phyloP scores from a whole-genome alignment of 305 asterid genomes.

The Plantago rigida region DNA sequence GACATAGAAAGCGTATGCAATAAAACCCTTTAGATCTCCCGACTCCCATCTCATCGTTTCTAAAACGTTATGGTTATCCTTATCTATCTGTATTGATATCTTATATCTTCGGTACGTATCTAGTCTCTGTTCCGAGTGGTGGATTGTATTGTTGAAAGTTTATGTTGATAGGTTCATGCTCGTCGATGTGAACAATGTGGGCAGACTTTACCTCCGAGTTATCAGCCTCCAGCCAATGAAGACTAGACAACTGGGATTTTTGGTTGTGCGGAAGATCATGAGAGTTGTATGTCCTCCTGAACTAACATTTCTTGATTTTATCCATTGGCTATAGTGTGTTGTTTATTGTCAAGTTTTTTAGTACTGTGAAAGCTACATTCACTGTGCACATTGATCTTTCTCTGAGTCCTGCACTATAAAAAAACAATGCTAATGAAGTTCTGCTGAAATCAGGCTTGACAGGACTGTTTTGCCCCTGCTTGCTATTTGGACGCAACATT shows the following conservation, averaged over 20 bases:
- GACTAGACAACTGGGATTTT: conserved; percentile 64
- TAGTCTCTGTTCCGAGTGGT: not conserved
- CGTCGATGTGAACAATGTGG: conserved; percentile 64
- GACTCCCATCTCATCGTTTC: not conserved
- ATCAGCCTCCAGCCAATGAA: conserved; percentile 60
- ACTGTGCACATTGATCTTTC: not conserved
- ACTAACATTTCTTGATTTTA: too few relatives aligned
- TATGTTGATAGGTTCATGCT: conserved; percentile 36
- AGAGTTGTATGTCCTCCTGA: conserved; percentile 40
- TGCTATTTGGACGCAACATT: conserved; percentile 61
- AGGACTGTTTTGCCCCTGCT: conserved; percentile 70
- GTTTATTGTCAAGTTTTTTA: too few relatives aligned
- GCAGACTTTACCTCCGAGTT: conserved; percentile 53
- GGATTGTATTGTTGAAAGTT: not conserved
- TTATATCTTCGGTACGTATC: too few relatives aligned
- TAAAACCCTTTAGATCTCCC: not conserved
- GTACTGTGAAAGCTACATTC: not conserved
- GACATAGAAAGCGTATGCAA: conserved; percentile 44
- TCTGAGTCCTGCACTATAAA: too few relatives aligned
- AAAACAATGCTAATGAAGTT: not conserved
- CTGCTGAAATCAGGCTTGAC: conserved; percentile 36
- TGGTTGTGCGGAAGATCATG: conserved; percentile 56
- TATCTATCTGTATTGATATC: not conserved
- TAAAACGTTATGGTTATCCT: not conserved
- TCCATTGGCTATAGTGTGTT: too few relatives aligned